Percentiles rank a stretch among this genome's conserved stretches.
These are phyloP conservation scores for Penstemon newberryi DNA, from an alignment of 257 asterid species.

Conservation along the genomic window DNA sequence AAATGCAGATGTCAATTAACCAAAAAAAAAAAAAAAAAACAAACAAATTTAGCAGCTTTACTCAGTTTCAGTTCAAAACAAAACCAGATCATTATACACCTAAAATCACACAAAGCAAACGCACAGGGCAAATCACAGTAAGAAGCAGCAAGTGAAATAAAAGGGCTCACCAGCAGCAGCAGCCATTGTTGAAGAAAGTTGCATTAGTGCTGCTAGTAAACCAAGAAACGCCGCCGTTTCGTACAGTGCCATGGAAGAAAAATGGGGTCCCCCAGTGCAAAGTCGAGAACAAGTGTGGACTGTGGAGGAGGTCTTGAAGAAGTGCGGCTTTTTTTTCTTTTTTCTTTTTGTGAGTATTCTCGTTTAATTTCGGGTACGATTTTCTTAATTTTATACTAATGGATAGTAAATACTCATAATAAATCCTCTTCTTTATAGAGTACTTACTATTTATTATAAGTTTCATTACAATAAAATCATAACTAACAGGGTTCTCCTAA, in stretches of 20 bases:
- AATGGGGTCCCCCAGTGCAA: constrained; percentile 22
- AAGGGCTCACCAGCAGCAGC: constrained; percentile 52
- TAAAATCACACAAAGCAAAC: constrained; percentile 22
- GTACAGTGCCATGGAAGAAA: constrained; percentile 49
- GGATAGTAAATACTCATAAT: no score
- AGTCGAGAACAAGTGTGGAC: constrained; percentile 12
- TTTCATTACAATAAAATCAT: background rate
- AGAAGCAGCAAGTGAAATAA: background rate
- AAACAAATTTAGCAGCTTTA: constrained; percentile 22
- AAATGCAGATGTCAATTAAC: constrained; percentile 25
- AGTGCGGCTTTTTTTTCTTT: no score
- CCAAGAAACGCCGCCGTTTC: constrained; percentile 36
- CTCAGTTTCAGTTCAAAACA: constrained; percentile 7
- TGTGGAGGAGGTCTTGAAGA: constrained; percentile 1
- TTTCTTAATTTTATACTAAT: no score
- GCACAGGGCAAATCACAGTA: background rate
- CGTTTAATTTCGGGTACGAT: no score
- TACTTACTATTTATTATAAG: background rate
- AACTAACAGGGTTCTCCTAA: constrained; percentile 3
- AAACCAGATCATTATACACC: constrained; percentile 19
- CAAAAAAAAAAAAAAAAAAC: background rate
- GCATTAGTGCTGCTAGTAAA: constrained; percentile 35
- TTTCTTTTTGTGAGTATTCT: no score
- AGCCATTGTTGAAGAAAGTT: constrained; percentile 37
- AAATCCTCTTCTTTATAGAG: no score